Evolutionary conservation across 192 early-diverging fungal genomes (phyloP), one percentile per base, ranked within the genome.

Genomic region (Jimgerdemannia lactiflua): DNA sequence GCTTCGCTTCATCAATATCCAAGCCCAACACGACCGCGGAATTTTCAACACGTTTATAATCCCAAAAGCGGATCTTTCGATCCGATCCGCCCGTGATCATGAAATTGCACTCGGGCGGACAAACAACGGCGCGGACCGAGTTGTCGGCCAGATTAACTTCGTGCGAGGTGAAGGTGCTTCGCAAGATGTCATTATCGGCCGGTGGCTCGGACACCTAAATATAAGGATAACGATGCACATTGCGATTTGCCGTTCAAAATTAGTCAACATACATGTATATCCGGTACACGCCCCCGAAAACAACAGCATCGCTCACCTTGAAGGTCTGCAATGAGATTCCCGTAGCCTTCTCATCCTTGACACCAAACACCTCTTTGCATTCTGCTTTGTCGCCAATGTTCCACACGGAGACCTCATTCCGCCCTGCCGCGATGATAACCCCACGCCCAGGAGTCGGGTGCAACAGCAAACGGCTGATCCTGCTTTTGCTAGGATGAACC

Each of bases 51-150:
- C 81, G 78, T 6, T 81, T 82, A 20, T 85, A 84, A 76, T 95
- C 91, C 94, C 95, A 95, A 73, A 91, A 93, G n/a, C 96, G 83
- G 42, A 98, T 80, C 80, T 96, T 95, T 43, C 93, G 88, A 83
- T 98, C 96, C 4, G 89, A 90, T 4, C 95, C 94, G 1, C 83
- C 94, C 1, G 93, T 89, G 29, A 98, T 80, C 82, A 98, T 88
- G 71, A 86, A 92, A 19, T 84, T 74, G 40, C 84, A 84, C 43
- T 91, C 85, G 10, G 77, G 66, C 3, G 85, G 80, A 68, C 85
- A 86, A n/a, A 87, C 80, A 8, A 94, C 73, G 3, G 89, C 87
- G n/a, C 88, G 85, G 29, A 93, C 84, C 9, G 86, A 86, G 67
- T 87, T 87, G 70, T 85, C 89, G 18, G 79, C 81, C n/a, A 81